Evolutionary conservation across 805 yeast genomes (phyloP), one percentile per base, ranked within the genome.

Genomic region (Candida orba): DNA sequence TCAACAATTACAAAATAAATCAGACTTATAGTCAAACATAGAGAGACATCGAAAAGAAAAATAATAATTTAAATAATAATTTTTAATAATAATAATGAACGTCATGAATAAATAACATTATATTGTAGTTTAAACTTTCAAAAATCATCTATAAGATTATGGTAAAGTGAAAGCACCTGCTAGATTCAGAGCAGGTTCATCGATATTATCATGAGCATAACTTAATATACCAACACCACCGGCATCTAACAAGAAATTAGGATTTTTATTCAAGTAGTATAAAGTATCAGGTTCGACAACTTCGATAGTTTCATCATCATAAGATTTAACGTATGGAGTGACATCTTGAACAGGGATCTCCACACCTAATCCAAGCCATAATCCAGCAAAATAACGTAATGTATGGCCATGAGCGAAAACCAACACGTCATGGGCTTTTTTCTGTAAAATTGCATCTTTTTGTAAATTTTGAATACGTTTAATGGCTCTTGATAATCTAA

Each of bases 371-470:
- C 52, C 58, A 45, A 85, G 79, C 98, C 98, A 91, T 46, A 96
- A 67, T 18, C 89, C 87, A 8, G 91, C 95, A 57, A 91, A 79
- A 59, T 91, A 84, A 58, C 97, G 80, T 53, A 91, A 68, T 39
- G 90, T 84, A 57, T 91, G 98, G 36, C 98, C 98, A 59, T 91
- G 98, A 10, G 91, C 97, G 47, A 90, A 83, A 8, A 89, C 81
- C 49, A 90, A 56, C 32, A 90, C 76, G 59, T 90, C 96, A 51
- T 87, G 78, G 10, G 79, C 63, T 43, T 68, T 71, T 30, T 73
- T 66, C 4, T 66, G 63, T 7, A 67, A 75, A 33, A 81, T 59
- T 6, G 82, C 80, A 38, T 67, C 56, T 39, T 59, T 60, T 58
- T 86, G 95, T 44, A 83, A 61, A 39, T 64, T 67, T 48, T 78